These are phyloP conservation scores for Fusarium anguioides DNA, from an alignment of 2,329 filamentous ascomycete genomes.

Conservation along the genomic window DNA sequence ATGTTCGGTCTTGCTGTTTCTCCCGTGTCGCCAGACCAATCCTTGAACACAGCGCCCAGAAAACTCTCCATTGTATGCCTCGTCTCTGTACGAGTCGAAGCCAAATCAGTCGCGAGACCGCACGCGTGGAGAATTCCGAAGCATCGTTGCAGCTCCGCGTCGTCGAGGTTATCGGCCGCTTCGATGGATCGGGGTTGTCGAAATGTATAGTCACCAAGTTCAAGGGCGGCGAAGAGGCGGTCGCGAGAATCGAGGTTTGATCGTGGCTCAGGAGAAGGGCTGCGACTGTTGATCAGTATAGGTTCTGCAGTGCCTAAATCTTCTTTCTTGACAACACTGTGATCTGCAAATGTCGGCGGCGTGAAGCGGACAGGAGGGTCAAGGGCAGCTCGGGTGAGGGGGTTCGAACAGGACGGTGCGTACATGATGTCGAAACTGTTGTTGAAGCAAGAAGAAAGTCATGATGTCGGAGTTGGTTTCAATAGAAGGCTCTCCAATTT, in stretches of 20 bases:
- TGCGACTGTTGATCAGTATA: constrained; percentile 27
- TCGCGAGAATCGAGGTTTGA: constrained; percentile 34
- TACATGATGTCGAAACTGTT: background rate
- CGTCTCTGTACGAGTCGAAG: constrained; percentile 40
- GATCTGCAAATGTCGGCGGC: background rate
- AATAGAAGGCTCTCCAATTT: accelerated
- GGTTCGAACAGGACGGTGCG: background rate
- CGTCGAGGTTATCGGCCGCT: constrained; percentile 44
- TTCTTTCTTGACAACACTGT: constrained; percentile 3
- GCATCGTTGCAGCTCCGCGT: constrained; percentile 45
- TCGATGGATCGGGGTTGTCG: constrained; percentile 34
- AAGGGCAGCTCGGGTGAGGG: background rate
- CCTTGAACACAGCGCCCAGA: constrained; percentile 47
- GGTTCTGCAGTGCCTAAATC: background rate
- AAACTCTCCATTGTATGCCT: constrained; percentile 49
- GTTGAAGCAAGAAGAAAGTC: background rate
- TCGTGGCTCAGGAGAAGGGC: constrained; percentile 22
- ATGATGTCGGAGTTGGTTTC: background rate
- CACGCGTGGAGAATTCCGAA: constrained; percentile 51
- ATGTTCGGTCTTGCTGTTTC: constrained; percentile 39
- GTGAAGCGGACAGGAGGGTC: background rate
- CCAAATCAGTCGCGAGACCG: constrained; percentile 41
- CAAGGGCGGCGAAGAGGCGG: constrained; percentile 44
- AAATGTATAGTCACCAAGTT: constrained; percentile 31
- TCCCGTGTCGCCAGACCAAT: constrained; percentile 36